Base-by-base conservation (phyloP, 495 filamentous ascomycete species). In the Xylaria intraflava region DNA sequence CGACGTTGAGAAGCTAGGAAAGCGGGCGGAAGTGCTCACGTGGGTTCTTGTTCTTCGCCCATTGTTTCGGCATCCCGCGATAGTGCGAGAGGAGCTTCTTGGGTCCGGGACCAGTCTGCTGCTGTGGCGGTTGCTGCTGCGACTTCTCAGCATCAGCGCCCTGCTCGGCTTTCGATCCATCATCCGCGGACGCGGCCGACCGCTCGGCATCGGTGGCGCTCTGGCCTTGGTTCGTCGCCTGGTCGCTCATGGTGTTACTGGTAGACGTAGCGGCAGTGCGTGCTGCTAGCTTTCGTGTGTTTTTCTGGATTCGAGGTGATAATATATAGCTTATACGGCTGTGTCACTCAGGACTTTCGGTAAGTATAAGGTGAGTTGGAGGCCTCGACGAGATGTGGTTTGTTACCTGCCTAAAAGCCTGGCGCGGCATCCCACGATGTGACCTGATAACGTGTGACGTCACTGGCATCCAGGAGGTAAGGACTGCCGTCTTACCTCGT, bases 41-140 rank as follows among this genome's bases (percentile, higher is more conserved):
- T 41, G 31, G 60, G 46, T 66, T 66, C 64, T 66, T 66, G 46
- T 66, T 66, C 64, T 66, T 66, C 44, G 62, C 64, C 64, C 64
- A 66, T 36, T 66, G 64, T 14, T 42, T 57, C 42, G 64, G 64
- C 64, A 66, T 66, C 46, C 64, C 64, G 23, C 44, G 56, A 43
- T 42, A 66, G 36, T 66, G 64, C 0, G 61, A 56, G 30, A 27
- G 46, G 22, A 50, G 47, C 20, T 38, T 30, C n/a, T 42, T 55
- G 3, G 52, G 52, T 3, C 52, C 52, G 2, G 51, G 42, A 10
- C 36, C 35, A 14, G 38, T 48, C 33, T 55, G 45, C 26, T 47
- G 51, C 31, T 14, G 9, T n/a, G n/a, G n/a, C n/a, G 16, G 20
- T 27, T 39, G 39, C 23, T 49, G 26, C 27, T 49, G 36, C 23